These are phyloP conservation scores for Aureobasidium mangrovei DNA, from an alignment of 2,329 filamentous ascomycete species.

Conservation along the genomic window DNA sequence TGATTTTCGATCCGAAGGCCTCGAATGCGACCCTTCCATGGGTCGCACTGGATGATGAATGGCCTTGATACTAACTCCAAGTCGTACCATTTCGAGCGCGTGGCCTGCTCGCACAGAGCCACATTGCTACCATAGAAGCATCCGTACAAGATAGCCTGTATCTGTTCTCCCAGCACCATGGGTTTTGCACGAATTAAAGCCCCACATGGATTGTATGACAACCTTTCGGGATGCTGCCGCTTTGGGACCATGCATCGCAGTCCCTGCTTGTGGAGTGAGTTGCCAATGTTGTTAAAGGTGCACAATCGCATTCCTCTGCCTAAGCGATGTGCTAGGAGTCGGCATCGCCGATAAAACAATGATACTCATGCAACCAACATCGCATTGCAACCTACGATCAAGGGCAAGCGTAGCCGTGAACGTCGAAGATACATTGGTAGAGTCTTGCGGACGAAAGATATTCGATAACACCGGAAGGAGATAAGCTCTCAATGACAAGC, in stretches of 20 bases:
- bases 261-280: neutral
- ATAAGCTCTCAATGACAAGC: too few relatives aligned
- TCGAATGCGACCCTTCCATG: neutral
- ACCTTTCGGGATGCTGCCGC: conserved; percentile 5
- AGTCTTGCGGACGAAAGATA: too few relatives aligned
- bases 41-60: conserved; percentile 12
- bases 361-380: too few relatives aligned
- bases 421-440: too few relatives aligned
- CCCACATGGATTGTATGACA: conserved; percentile 3
- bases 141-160: neutral
- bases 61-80: neutral
- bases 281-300: neutral
- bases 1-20: neutral
- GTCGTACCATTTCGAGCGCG: conserved; percentile 5
- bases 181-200: neutral
- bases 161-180: neutral
- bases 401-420: too few relatives aligned
- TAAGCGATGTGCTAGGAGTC: neutral
- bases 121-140: neutral
- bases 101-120: conserved; percentile 7
- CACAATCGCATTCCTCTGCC: neutral
- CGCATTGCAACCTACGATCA: too few relatives aligned
- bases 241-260: neutral
- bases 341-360: too few relatives aligned
- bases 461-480: too few relatives aligned